A percentile compares a stretch with the other conserved stretches of the same genome.
These are phyloP conservation scores for Aspergillus conjunctus DNA, from an alignment of 495 filamentous ascomycete genomes.

Conservation along the genomic window DNA sequence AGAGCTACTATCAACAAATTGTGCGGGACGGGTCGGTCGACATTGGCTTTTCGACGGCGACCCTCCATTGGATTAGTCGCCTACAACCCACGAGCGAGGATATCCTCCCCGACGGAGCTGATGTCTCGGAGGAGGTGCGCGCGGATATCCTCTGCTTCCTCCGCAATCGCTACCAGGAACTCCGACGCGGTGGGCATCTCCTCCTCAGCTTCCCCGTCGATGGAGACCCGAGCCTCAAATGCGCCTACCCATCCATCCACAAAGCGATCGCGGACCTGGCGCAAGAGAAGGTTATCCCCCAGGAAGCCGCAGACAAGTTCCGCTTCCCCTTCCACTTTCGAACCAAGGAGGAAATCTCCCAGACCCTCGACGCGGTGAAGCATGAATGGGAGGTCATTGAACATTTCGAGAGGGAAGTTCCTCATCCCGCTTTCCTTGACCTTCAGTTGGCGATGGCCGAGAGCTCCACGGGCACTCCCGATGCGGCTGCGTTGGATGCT, in stretches of 20 bases:
- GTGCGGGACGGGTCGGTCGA: constrained; percentile 6
- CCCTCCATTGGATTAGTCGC: constrained; percentile 15
- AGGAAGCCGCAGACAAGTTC: constrained; percentile 8
- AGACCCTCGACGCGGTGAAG: constrained; percentile 4
- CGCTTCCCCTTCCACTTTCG: constrained; percentile 12
- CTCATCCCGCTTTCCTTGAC: constrained; percentile 7
- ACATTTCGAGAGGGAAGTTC: constrained; percentile 11
- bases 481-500: constrained; percentile 7
- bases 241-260: constrained; percentile 10
- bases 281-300: constrained; percentile 5
- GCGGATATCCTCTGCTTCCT: constrained; percentile 10
- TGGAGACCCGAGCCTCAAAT: constrained; percentile 8
- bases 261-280: constrained; percentile 6
- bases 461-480: background rate
- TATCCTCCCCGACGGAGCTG: constrained; percentile 8
- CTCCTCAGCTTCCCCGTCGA: constrained; percentile 15
- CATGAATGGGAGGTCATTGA: constrained; percentile 7
- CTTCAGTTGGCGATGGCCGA: constrained; percentile 4
- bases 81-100: constrained; percentile 8
- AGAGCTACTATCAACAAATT: constrained; percentile 15
- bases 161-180: constrained; percentile 2
- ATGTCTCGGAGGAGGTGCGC: constrained; percentile 7
- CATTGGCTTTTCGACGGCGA: constrained; percentile 10
- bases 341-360: constrained; percentile 4
- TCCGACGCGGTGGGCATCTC: constrained; percentile 8